phyloP scores from a whole-genome alignment of 208 protist species.

The Crithidia fasciculata region DNA sequence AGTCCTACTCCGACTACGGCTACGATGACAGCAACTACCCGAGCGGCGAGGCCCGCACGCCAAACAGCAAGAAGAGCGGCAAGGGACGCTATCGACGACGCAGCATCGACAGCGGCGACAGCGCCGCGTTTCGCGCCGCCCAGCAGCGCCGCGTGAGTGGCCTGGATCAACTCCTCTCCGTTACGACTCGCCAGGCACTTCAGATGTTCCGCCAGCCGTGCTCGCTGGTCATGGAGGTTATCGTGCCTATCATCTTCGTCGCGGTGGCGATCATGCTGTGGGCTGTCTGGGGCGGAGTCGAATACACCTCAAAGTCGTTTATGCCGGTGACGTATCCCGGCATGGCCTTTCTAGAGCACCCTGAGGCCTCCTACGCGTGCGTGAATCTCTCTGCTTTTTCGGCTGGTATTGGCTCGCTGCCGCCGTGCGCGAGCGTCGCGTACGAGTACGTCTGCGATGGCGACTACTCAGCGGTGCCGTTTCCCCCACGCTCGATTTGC shows the following conservation, averaged over 20 bases:
- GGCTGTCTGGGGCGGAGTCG: slow-evolving; percentile 27
- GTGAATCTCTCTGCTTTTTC: slow-evolving; percentile 9
- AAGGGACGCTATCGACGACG: not conserved
- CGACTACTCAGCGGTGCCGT: slow-evolving; percentile 3
- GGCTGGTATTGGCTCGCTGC: slow-evolving; percentile 1
- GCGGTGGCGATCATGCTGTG: slow-evolving; percentile 32
- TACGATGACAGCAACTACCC: not conserved
- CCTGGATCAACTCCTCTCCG: slow-evolving; percentile 37
- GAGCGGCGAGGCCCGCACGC: not conserved
- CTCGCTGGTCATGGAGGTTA: slow-evolving; percentile 34
- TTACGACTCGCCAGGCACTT: slow-evolving; percentile 24
- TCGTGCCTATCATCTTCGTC: slow-evolving; percentile 51
- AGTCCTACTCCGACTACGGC: not conserved
- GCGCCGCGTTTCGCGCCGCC: not conserved
- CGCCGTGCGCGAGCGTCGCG: not conserved
- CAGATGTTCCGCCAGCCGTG: slow-evolving; percentile 26
- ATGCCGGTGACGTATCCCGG: not conserved
- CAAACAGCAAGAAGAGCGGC: not conserved
- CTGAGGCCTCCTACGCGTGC: slow-evolving; percentile 1
- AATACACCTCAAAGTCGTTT: not conserved
- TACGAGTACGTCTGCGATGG: slow-evolving; percentile 12
- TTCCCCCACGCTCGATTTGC: slow-evolving; percentile 8
- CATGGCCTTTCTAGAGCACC: slow-evolving; percentile 4
- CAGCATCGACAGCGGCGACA: not conserved
- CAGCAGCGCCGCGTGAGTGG: slow-evolving; percentile 29